Percentiles rank a stretch among this genome's conserved stretches.
Evolutionary conservation across 1,284 basidiomycete genomes (phyloP).

Genomic region (Erythrobasidium hasegawianum): DNA sequence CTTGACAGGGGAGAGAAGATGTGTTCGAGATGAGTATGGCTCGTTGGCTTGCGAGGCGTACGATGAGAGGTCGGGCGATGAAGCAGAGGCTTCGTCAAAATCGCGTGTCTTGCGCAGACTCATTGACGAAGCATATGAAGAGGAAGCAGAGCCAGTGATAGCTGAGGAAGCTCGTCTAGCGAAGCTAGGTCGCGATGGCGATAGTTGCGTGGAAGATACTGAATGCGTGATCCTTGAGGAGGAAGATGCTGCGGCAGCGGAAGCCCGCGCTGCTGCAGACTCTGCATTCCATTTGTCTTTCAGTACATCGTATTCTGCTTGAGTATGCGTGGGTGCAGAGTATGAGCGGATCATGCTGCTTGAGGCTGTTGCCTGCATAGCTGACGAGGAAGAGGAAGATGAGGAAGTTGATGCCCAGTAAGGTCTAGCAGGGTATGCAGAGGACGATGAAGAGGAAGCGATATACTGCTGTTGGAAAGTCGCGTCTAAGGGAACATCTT

Average conservation of each 20-base stretch:
- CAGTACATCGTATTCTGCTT: constrained; percentile 9
- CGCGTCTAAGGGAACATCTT: constrained; percentile 11
- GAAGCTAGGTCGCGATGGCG: constrained; percentile 14
- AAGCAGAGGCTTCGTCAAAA: neutral
- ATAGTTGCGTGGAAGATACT: neutral
- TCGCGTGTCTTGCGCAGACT: constrained; percentile 3
- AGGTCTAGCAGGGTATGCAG: neutral
- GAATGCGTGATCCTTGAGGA: neutral
- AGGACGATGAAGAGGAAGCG: neutral
- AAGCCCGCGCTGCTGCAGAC: constrained; percentile 3
- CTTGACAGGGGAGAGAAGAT: constrained; percentile 24
- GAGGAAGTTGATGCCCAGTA: constrained; percentile 6
- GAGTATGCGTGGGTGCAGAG: constrained; percentile 28
- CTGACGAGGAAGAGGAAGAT: neutral
- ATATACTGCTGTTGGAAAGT: constrained; percentile 1
- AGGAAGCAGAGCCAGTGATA: neutral
- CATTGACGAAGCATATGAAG: neutral
- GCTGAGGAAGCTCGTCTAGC: constrained; percentile 20
- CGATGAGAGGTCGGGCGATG: neutral
- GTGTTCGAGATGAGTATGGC: constrained; percentile 17
- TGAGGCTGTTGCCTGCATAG: neutral
- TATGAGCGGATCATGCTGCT: constrained; percentile 29
- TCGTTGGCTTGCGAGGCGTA: neutral
- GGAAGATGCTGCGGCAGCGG: neutral
- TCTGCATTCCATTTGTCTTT: constrained; percentile 24